Evolutionary conservation across 2,329 filamentous ascomycete genomes (phyloP), one percentile per base, ranked within the genome.

Genomic region (Magnaporthales sp.): DNA sequence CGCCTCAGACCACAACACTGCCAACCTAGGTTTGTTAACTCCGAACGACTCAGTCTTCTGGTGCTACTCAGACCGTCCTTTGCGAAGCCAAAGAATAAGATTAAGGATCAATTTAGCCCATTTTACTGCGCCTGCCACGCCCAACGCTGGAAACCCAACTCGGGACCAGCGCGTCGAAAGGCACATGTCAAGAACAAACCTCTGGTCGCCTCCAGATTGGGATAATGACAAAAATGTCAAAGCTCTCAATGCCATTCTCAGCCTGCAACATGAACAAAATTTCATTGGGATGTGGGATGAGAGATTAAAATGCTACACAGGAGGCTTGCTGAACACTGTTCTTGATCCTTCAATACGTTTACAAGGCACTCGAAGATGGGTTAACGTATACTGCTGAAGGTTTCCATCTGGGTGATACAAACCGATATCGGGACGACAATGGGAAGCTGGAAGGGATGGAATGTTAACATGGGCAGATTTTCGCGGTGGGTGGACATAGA

Each of bases 21-120:
- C 79, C 66, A 72, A 77, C 66, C 80, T 83, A 2, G 87, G 89
- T 70, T 77, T 81, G 5, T 83, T 84, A 64, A 83, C 84, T 7
- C 77, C 86, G 10, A 79, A 81, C 51, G 81, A 83, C 65, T 87
- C 83, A 10, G 82, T 83, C 60, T 60, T 22, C 19, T n/a, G 22
- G 4, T 22, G 26, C 31, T 6, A 32, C 31, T 32, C 9, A 32
- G 31, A 32, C 31, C 31, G 67, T 67, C 13, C 27, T 66, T 27
- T 66, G 67, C 27, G 65, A 70, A 69, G 19, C 69, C 70, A 2
- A 46, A 70, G 31, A 66, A 68, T 7, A 68, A 71, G 15, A 71
- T 74, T 19, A 63, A 70, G 4, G 63, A 67, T 11, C 67, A 72
- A 6, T 76, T 73, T 69, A 70, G 69, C 26, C 66, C 69, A 26